These are phyloP conservation scores for Colletotrichum sp. DNA, from an alignment of 2,329 filamentous ascomycete genomes.

Conservation along the genomic window DNA sequence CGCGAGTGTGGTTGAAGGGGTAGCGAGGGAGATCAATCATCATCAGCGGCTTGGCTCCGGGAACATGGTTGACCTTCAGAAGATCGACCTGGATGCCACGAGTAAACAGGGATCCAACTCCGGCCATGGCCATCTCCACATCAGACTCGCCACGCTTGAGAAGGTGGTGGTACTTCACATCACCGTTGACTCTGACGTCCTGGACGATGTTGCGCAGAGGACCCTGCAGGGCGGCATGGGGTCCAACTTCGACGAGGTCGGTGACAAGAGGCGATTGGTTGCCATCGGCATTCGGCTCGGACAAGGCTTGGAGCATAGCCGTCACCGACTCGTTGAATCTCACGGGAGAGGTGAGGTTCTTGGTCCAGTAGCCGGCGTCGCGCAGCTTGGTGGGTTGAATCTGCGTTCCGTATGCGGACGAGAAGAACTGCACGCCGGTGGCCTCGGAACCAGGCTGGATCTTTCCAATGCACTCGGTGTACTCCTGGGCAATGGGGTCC, in stretches of 20 bases:
- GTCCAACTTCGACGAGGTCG: neutral
- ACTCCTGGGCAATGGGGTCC: neutral
- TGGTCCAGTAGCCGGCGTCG: neutral
- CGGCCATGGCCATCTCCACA: constrained; percentile 23
- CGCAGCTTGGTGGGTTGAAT: neutral
- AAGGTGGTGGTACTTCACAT: neutral
- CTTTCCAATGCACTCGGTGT: neutral
- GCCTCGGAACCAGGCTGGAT: neutral
- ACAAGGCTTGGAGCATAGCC: neutral
- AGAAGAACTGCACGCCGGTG: neutral
- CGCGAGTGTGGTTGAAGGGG: constrained; percentile 17
- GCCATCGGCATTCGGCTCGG: neutral
- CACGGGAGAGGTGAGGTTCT: neutral
- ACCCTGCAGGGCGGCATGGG: neutral
- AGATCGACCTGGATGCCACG: neutral
- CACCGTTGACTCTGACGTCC: constrained; percentile 29
- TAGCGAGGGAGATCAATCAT: constrained; percentile 21
- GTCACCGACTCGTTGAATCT: neutral
- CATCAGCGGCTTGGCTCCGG: constrained; percentile 18
- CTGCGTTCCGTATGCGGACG: neutral
- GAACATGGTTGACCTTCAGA: constrained; percentile 36
- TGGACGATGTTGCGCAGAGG: constrained; percentile 2
- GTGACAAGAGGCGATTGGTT: neutral
- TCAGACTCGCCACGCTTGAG: neutral
- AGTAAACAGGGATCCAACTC: neutral